These are phyloP conservation scores for Lotmaria passim DNA, from an alignment of 208 protist species.

Conservation along the genomic window DNA sequence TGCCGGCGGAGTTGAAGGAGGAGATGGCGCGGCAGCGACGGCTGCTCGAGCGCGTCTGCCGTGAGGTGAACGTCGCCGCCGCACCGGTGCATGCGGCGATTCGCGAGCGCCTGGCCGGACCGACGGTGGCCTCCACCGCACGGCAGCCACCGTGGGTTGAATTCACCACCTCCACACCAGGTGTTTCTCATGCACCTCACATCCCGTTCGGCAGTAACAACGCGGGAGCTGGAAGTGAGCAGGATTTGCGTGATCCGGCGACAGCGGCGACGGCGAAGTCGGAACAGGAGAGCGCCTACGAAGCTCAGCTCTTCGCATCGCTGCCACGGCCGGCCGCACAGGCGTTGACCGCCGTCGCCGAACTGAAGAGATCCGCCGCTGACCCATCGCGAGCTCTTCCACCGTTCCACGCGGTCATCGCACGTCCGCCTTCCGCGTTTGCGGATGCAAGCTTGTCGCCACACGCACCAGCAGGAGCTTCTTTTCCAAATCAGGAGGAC, in stretches of 20 bases:
- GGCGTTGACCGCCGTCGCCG: conserved; percentile 6
- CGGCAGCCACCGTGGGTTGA: conserved; percentile 23
- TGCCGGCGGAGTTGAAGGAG: conserved; percentile 47
- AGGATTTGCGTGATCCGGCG: not conserved
- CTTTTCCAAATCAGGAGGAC: no score
- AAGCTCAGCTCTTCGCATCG: conserved; percentile 7
- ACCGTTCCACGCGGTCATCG: conserved; percentile 50
- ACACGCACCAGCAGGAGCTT: no score
- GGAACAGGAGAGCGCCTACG: not conserved
- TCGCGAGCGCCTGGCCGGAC: conserved; percentile 2
- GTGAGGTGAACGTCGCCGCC: conserved; percentile 18
- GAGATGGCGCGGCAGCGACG: conserved; percentile 63
- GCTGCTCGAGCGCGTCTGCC: conserved; percentile 55
- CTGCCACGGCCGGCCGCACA: conserved; percentile 27
- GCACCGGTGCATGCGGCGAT: conserved; percentile 8
- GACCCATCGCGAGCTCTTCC: conserved; percentile 38
- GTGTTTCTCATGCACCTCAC: not conserved
- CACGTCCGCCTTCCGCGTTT: conserved; percentile 6
- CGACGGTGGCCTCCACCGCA: conserved; percentile 1
- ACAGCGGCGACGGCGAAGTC: not conserved
- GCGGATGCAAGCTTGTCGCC: no score
- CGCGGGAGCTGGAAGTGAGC: not conserved
- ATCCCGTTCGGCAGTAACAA: not conserved
- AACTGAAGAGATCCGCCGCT: conserved; percentile 27
- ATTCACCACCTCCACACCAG: conserved; percentile 5